Conservation (phyloP, 129 eudicot species). For the Tanacetum coccineum region DNA sequence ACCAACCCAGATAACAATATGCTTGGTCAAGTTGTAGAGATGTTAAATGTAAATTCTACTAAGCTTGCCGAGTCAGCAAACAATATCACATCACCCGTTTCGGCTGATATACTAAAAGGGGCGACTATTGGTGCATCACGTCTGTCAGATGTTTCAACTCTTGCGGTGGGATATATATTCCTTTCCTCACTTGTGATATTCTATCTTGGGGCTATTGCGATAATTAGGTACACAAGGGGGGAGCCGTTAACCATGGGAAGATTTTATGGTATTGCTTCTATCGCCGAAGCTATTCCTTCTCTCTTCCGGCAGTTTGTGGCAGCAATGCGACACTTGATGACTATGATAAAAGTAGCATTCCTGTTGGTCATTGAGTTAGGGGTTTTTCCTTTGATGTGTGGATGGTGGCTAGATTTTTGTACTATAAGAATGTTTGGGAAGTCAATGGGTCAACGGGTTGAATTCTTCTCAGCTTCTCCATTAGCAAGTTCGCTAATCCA, state of each 20-base stretch:
- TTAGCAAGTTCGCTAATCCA: conserved; percentile 90
- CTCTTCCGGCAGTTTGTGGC: conserved; percentile 85
- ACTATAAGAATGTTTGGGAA: conserved; percentile 95
- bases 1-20: conserved; percentile 21
- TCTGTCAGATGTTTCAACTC: conserved; percentile 83
- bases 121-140: conserved; percentile 51
- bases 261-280: conserved; percentile 74
- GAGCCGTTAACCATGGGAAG: conserved; percentile 88
- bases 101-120: conserved; percentile 60
- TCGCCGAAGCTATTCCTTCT: conserved; percentile 79
- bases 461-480: conserved; percentile 77
- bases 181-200: conserved; percentile 58
- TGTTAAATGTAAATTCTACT: conserved; percentile 47
- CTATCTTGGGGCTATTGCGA: conserved; percentile 67
- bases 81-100: conserved; percentile 40
- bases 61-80: conserved; percentile 37
- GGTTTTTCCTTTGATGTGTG: conserved; percentile 94
- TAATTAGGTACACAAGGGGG: conserved; percentile 72
- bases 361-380: conserved; percentile 91
- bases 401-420: conserved; percentile 98
- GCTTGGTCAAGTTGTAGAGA: conserved; percentile 30
- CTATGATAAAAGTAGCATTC: conserved; percentile 92
- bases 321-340: conserved; percentile 88
- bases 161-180: conserved; percentile 84
- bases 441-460: conserved; percentile 74